Conservation (phyloP, 139 green algal genomes). For the Pleodorina starrii region DNA sequence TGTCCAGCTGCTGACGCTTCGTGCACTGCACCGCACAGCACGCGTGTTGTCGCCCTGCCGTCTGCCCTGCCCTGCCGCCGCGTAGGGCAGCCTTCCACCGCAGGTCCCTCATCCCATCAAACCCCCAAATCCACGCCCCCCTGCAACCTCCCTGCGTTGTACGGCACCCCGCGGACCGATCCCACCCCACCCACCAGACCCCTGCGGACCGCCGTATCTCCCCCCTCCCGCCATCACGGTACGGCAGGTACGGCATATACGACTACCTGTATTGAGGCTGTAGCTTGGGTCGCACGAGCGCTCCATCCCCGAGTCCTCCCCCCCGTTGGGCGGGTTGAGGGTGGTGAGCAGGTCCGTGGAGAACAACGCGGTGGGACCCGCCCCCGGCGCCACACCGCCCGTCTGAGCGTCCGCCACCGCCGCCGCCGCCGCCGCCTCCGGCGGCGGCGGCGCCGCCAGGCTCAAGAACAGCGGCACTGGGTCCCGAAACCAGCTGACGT, state of each 20-base stretch:
- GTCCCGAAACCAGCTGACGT: slow-evolving; percentile 51
- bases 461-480: slow-evolving; percentile 30
- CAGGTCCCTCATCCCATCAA: too few relatives aligned
- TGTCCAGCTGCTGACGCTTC: not conserved
- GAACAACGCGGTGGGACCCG: not conserved
- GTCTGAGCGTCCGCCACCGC: not conserved
- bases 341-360: slow-evolving; percentile 45
- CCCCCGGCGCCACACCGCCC: not conserved
- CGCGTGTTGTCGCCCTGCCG: not conserved
- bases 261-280: slow-evolving; percentile 63
- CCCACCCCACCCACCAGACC: too few relatives aligned
- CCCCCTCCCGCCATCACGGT: too few relatives aligned
- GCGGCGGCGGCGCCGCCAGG: not conserved
- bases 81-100: too few relatives aligned
- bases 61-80: not conserved
- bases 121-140: too few relatives aligned
- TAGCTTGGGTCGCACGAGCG: slow-evolving; percentile 3
- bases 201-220: too few relatives aligned
- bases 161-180: too few relatives aligned
- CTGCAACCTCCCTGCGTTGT: too few relatives aligned
- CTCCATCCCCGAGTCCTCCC: slow-evolving; percentile 48
- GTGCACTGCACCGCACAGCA: not conserved
- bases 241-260: too few relatives aligned
- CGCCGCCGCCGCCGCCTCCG: not conserved
- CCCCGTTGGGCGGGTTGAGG: slow-evolving; percentile 31